Conservation (phyloP, 2,329 filamentous ascomycete genomes). For the Epichloe typhina region DNA sequence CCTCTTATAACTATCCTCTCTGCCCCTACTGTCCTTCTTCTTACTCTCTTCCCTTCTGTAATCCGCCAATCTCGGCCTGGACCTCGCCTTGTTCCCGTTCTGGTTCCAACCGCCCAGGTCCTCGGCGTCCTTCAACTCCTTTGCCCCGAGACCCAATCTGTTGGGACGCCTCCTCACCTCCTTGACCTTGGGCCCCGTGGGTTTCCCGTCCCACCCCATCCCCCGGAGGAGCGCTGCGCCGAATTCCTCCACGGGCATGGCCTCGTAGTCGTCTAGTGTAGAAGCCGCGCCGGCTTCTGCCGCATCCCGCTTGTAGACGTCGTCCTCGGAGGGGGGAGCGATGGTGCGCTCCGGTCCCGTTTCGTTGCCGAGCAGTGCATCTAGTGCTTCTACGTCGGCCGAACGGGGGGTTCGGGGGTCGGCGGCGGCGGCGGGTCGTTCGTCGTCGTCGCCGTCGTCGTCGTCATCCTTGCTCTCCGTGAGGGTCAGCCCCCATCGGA, state of each 20-base stretch:
- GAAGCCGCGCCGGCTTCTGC: slow-evolving; percentile 60
- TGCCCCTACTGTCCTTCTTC: slow-evolving; percentile 28
- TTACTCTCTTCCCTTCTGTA: slow-evolving; percentile 32
- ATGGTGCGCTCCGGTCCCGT: slow-evolving; percentile 38
- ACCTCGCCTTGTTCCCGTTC: slow-evolving; percentile 38
- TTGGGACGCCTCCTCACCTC: slow-evolving; percentile 62
- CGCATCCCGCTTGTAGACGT: slow-evolving; percentile 59
- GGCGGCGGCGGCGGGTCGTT: background rate
- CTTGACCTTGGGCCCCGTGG: slow-evolving; percentile 39
- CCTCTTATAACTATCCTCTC: slow-evolving; percentile 34
- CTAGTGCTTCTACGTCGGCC: slow-evolving; percentile 44
- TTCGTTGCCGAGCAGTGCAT: slow-evolving; percentile 49
- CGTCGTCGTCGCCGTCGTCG: slow-evolving; percentile 10
- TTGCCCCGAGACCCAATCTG: slow-evolving; percentile 78
- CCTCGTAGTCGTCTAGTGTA: slow-evolving; percentile 71
- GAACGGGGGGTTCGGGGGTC: background rate
- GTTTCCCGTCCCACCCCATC: slow-evolving; percentile 83
- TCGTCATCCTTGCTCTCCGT: slow-evolving; percentile 28
- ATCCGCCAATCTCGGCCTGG: slow-evolving; percentile 34
- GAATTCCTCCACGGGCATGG: slow-evolving; percentile 88
- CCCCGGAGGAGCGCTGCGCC: slow-evolving; percentile 79
- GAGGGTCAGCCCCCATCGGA: slow-evolving; percentile 42
- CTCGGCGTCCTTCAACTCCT: slow-evolving; percentile 56
- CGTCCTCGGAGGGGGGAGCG: slow-evolving; percentile 40
- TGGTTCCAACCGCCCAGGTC: slow-evolving; percentile 76